Percentiles rank a stretch among this genome's conserved stretches.
These are phyloP conservation scores for Coemansia sp. DNA, from an alignment of 192 early-diverging fungal species.

Conservation along the genomic window DNA sequence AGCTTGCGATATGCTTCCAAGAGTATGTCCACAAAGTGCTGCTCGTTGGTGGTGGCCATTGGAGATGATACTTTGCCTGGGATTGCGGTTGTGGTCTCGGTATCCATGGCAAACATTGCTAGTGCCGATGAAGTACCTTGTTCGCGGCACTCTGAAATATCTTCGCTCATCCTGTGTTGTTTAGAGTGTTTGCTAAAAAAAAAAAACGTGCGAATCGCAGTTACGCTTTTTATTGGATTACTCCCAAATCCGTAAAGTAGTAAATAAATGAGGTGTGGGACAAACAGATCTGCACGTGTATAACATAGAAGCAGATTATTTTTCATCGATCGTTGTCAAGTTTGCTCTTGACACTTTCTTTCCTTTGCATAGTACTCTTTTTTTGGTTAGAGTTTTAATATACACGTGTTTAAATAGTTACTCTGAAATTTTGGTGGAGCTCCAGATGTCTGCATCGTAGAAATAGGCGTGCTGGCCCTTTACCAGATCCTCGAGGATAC, in stretches of 20 bases:
- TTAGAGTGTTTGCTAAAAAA: too few relatives aligned
- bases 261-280: too few relatives aligned
- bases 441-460: slow-evolving; percentile 37
- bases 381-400: too few relatives aligned
- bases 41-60: slow-evolving; percentile 11
- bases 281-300: too few relatives aligned
- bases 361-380: too few relatives aligned
- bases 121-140: slow-evolving; percentile 7
- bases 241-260: too few relatives aligned
- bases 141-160: background rate
- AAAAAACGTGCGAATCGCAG: too few relatives aligned
- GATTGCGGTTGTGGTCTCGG: background rate
- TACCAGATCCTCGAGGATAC: slow-evolving; percentile 39
- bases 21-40: slow-evolving; percentile 3
- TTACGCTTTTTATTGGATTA: too few relatives aligned
- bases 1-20: slow-evolving; percentile 19
- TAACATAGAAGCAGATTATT: too few relatives aligned
- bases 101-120: slow-evolving; percentile 13
- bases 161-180: background rate
- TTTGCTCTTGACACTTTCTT: too few relatives aligned
- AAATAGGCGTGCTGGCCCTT: slow-evolving; percentile 39
- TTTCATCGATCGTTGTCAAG: too few relatives aligned
- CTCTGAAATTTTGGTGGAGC: slow-evolving; percentile 20
- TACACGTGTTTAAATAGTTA: background rate
- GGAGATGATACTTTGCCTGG: slow-evolving; percentile 23